Percentiles rank a stretch among this genome's conserved stretches.
These are phyloP conservation scores for Nectriaceae sp. DNA, from an alignment of 2,329 filamentous ascomycete species.

Conservation along the genomic window DNA sequence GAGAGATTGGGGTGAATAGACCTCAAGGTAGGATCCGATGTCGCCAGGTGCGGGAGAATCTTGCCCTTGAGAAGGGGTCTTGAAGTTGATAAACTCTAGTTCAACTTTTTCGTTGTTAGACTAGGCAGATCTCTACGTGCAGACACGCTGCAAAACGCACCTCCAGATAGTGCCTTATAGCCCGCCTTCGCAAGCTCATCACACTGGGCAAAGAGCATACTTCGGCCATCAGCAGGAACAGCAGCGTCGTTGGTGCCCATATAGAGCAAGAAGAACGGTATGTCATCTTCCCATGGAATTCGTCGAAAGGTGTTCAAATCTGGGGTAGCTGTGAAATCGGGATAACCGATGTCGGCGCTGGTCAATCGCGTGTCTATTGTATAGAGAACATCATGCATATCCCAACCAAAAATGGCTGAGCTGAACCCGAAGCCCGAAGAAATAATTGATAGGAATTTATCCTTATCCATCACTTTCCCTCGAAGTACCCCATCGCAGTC, in stretches of 20 bases:
- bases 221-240: conserved; percentile 71
- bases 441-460: conserved; percentile 77
- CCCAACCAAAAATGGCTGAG: conserved; percentile 84
- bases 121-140: too few relatives aligned
- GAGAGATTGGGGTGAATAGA: conserved; percentile 63
- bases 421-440: conserved; percentile 80
- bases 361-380: conserved; percentile 74
- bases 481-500: conserved; percentile 78
- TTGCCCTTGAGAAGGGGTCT: conserved; percentile 29
- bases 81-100: conserved; percentile 66
- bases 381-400: conserved; percentile 84
- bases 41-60: conserved; percentile 52
- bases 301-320: conserved; percentile 71
- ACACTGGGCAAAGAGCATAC: conserved; percentile 62
- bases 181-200: conserved; percentile 63
- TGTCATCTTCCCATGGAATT: conserved; percentile 78
- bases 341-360: conserved; percentile 78
- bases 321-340: conserved; percentile 72
- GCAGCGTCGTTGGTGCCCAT: conserved; percentile 72
- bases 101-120: conserved; percentile 64
- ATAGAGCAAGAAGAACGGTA: conserved; percentile 75
- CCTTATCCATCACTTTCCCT: conserved; percentile 79
- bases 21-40: conserved; percentile 64
- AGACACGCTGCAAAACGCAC: too few relatives aligned
- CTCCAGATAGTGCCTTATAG: conserved; percentile 74